Percentiles rank a stretch among this genome's conserved stretches.
phyloP scores from a whole-genome alignment of 2,329 filamentous ascomycete genomes.

The Elsinoe arachidis region DNA sequence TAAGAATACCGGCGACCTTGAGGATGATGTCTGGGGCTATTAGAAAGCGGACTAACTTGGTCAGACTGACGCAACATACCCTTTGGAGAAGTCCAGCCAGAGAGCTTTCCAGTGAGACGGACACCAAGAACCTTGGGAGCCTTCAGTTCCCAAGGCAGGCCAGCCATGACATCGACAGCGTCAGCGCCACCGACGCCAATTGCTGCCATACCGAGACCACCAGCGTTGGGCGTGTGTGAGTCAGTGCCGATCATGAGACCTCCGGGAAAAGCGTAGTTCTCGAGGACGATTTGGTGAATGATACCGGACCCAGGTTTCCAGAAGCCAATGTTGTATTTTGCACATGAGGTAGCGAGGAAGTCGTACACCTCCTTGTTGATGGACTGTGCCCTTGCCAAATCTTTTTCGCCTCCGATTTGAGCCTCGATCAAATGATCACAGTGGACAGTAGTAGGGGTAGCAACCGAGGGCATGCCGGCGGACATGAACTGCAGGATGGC shows the following conservation, averaged over 20 bases:
- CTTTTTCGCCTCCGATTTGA: conserved; percentile 84
- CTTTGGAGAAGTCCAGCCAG: conserved; percentile 88
- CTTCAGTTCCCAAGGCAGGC: conserved; percentile 95
- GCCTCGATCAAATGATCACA: conserved; percentile 99
- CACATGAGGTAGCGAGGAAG: conserved; percentile 86
- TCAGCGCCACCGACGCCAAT: conserved; percentile 97
- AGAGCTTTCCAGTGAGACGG: conserved; percentile 70
- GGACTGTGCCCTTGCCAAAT: conserved; percentile 78
- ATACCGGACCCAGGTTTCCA: conserved; percentile 98
- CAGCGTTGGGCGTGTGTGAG: conserved; percentile 94
- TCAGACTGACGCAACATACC: conserved; percentile 44
- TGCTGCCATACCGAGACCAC: conserved; percentile 83
- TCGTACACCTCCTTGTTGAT: conserved; percentile 99
- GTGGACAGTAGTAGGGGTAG: conserved; percentile 92
- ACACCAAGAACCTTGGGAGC: conserved; percentile 87
- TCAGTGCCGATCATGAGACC: conserved; percentile 96
- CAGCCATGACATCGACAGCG: conserved; percentile 91
- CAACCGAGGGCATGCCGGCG: conserved; percentile 88
- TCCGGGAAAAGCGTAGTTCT: conserved; percentile 99
- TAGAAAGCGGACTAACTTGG: too few relatives aligned
- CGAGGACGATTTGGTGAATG: conserved; percentile 96
- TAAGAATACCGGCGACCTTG: conserved; percentile 92
- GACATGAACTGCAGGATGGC: conserved; percentile 99
- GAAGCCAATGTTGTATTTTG: conserved; percentile 99
- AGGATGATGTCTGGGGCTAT: conserved; percentile 70